Evolutionary conservation across 2,329 filamentous ascomycete genomes (phyloP).

Genomic region (Emmonsia crescens): DNA sequence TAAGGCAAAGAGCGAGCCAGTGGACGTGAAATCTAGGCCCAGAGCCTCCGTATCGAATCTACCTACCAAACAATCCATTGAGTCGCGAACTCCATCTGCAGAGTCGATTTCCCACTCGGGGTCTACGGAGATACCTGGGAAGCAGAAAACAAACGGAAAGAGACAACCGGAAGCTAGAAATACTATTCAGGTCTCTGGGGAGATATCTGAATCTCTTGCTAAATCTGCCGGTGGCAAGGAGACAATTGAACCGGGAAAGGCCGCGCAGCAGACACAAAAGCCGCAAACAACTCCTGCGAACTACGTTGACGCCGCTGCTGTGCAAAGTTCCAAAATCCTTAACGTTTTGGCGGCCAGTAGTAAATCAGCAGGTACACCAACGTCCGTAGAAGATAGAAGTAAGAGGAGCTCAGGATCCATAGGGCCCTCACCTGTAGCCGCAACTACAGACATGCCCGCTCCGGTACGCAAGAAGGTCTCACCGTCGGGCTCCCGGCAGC

Average conservation of each 20-base stretch:
- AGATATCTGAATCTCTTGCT: not conserved
- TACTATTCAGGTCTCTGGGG: not conserved
- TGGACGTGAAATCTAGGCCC: not conserved
- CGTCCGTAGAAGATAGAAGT: not conserved
- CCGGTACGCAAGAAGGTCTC: not conserved
- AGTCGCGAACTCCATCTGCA: not conserved
- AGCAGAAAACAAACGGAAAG: not conserved
- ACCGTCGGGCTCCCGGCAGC: not conserved
- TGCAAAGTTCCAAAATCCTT: slow-evolving; percentile 3
- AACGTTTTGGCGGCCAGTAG: not conserved
- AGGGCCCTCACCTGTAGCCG: not conserved
- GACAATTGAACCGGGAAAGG: not conserved
- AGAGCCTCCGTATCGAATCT: not conserved
- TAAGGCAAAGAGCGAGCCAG: not conserved
- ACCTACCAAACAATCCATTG: not conserved
- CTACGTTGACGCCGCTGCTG: not conserved
- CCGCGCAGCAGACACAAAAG: not conserved
- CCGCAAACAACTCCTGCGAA: not conserved
- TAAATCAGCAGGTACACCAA: not conserved
- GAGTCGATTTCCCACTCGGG: not conserved
- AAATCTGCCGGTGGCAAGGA: not conserved
- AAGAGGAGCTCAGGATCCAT: not conserved
- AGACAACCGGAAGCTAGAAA: not conserved
- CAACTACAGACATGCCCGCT: not conserved
- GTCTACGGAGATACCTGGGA: not conserved